Evolutionary conservation across 1,284 basidiomycete genomes (phyloP), one percentile per base, ranked within the genome.

Genomic region (Thecaphora thlaspeos): DNA sequence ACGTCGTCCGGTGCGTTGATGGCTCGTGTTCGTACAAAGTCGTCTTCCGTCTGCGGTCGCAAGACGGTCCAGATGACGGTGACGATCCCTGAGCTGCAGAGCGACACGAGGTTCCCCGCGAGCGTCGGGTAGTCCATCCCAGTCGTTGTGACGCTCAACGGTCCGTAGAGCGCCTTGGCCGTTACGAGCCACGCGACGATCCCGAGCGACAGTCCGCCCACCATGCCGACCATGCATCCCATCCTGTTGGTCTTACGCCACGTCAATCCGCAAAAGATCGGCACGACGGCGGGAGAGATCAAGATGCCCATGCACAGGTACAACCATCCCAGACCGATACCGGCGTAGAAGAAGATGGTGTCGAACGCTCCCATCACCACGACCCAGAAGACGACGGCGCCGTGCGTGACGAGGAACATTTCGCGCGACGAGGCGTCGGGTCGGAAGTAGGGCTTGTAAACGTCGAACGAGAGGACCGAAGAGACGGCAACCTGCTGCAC

Each of bases 401-500:
- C 83, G 81, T 87, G 88, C 76, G 64, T 81, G 58, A 81, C 85
- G 80, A 81, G 80, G 45, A 88, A 78, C 37, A 88, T 82, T 71
- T 88, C 84, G 12, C 78, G 78, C 46, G 86, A 84, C 19, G 80
- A 84, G 0, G 87, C 87, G 14, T 81, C 61, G 3, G 82, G 82
- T 71, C 86, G 80, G 77, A 87, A 78, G 79, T 87, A 88, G 18
- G 83, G 84, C 78, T 87, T 83, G 77, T 86, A 89, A 10, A 88
- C 55, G 50, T 80, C 83, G 69, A 73, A 85, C 73, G 82, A 80
- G 23, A 82, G 60, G 11, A 83, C 76, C 5, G 80, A 80, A 1
- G 87, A 84, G 0, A 86, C 84, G 0, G 91, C 91, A 67, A 94
- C 92, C 47, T 93, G 83, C 79, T 96, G 91, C 4, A 92, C 91